Percentiles rank a stretch among this genome's conserved stretches.
phyloP scores from a whole-genome alignment of 2,329 filamentous ascomycete genomes.

The Scedosporium dehoogii region DNA sequence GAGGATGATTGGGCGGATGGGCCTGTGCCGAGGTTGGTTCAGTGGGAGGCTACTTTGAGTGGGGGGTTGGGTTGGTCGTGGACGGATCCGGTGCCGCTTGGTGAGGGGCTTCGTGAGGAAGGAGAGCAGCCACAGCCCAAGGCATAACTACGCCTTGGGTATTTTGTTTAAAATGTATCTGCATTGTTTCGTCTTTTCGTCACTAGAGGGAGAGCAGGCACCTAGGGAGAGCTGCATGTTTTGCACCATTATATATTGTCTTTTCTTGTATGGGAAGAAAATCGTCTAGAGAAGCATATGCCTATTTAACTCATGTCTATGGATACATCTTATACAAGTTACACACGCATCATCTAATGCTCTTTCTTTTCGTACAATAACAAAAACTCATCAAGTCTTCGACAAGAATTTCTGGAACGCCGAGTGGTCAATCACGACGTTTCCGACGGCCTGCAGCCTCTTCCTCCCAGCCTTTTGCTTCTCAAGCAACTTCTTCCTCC shows the following conservation, averaged over 20 bases:
- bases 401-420: conserved; percentile 91
- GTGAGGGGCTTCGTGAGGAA: conserved; percentile 26
- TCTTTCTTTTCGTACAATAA: neutral
- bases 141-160: neutral
- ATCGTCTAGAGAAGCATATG: neutral
- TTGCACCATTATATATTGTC: no score
- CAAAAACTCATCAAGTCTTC: conserved; percentile 40
- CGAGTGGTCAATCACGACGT: conserved; percentile 91
- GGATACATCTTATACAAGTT: no score
- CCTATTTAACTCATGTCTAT: no score
- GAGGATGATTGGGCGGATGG: conserved; percentile 9
- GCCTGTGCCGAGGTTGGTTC: conserved; percentile 25
- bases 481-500: conserved; percentile 79
- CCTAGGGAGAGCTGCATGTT: no score
- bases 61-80: conserved; percentile 27
- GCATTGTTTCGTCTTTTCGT: no score
- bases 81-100: conserved; percentile 25
- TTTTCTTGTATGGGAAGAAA: neutral
- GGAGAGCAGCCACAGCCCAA: conserved; percentile 1
- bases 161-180: no score
- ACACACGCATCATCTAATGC: neutral
- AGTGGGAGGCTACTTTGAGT: conserved; percentile 30
- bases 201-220: no score
- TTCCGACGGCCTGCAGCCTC: conserved; percentile 72
- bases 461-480: conserved; percentile 96